Evolutionary conservation across 176 grass and related monocot species (phyloP).

Genomic region (maize (Zea mays)): DNA sequence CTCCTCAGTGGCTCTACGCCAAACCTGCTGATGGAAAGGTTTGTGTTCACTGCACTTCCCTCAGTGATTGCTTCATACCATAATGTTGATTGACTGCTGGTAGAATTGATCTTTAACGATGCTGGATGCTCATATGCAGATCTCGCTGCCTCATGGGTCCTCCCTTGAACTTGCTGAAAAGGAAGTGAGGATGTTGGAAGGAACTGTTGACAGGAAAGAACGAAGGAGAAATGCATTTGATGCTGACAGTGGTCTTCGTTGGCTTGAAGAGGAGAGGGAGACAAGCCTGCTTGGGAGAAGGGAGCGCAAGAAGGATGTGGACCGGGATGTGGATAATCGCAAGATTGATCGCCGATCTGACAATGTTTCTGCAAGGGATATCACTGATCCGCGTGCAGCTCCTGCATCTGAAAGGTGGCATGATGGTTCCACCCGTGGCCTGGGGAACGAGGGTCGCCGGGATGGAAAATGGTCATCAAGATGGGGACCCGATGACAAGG

Average conservation of each 20-base stretch:
- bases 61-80: background rate
- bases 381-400: conserved; percentile 45
- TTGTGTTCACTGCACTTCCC: background rate
- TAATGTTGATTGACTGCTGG: background rate
- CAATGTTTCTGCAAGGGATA: conserved; percentile 66
- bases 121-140: conserved; percentile 23
- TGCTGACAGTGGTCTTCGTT: conserved; percentile 67
- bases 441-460: conserved; percentile 58
- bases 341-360: conserved; percentile 70
- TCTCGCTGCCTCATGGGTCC: conserved; percentile 42
- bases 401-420: conserved; percentile 60
- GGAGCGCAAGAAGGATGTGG: conserved; percentile 77
- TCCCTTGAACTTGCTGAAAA: conserved; percentile 60
- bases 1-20: conserved; percentile 93
- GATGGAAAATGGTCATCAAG: conserved; percentile 93
- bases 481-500: conserved; percentile 96
- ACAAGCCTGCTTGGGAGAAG: conserved; percentile 77
- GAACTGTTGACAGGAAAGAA: conserved; percentile 70
- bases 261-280: conserved; percentile 99
- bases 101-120: background rate
- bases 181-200: conserved; percentile 67
- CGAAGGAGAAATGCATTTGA: conserved; percentile 56
- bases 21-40: conserved; percentile 91
- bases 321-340: conserved; percentile 67
- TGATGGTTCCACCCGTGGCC: conserved; percentile 53